Percentiles rank a stretch among this genome's conserved stretches.
phyloP scores from a whole-genome alignment of 371 early-diverging fungal species.

The Rhizomucor pusillus region DNA sequence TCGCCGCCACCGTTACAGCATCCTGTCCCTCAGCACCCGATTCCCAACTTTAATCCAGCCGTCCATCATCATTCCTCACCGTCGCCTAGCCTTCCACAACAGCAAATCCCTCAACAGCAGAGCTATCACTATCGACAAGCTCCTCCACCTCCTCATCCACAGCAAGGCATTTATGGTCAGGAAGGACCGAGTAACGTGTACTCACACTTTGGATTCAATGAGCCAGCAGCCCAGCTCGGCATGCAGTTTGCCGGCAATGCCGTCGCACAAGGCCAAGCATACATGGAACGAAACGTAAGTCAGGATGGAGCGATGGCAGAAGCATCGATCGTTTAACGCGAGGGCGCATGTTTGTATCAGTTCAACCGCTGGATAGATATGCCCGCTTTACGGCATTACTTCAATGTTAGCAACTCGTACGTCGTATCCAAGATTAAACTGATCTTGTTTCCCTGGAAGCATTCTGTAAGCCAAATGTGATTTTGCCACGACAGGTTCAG shows the following conservation, averaged over 20 bases:
- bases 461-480: slow-evolving; percentile 59
- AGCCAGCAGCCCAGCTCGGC: slow-evolving; percentile 91
- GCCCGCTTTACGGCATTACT: slow-evolving; percentile 88
- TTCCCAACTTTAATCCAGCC: slow-evolving; percentile 54
- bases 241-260: slow-evolving; percentile 95
- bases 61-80: slow-evolving; percentile 45
- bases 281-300: slow-evolving; percentile 90
- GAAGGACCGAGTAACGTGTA: slow-evolving; percentile 43
- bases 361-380: slow-evolving; percentile 84
- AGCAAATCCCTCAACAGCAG: slow-evolving; percentile 37
- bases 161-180: slow-evolving; percentile 28
- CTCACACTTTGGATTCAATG: slow-evolving; percentile 56
- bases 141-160: slow-evolving; percentile 31
- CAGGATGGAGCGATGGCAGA: not conserved
- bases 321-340: not conserved
- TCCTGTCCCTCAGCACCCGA: slow-evolving; percentile 69
- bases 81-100: slow-evolving; percentile 42
- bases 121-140: slow-evolving; percentile 27
- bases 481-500: no score
- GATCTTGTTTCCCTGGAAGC: slow-evolving; percentile 95
- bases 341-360: slow-evolving; percentile 32
- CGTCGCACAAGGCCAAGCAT: slow-evolving; percentile 83
- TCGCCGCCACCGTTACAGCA: slow-evolving; percentile 73
- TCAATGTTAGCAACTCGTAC: slow-evolving; percentile 94
- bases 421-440: slow-evolving; percentile 86